phyloP scores from a whole-genome alignment of 805 yeast genomes.

The Starmerella davenportii region DNA sequence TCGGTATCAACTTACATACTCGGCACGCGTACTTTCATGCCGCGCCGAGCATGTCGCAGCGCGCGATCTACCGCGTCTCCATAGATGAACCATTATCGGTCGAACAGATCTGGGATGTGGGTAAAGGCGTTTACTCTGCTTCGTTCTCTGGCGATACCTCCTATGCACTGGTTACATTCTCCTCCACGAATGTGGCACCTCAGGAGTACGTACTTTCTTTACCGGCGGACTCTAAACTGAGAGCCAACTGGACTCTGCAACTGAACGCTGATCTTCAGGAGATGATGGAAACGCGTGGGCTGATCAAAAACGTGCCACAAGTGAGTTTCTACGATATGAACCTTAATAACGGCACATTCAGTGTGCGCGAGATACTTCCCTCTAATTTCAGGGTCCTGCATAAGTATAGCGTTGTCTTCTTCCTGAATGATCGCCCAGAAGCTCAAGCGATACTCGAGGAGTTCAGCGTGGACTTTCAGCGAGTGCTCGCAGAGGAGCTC shows the following conservation, averaged over 20 bases:
- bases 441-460: conserved; percentile 59
- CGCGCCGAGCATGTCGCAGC: conserved; percentile 64
- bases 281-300: conserved; percentile 16
- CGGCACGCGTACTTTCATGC: conserved; percentile 48
- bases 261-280: conserved; percentile 19
- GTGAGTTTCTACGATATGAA: conserved; percentile 31
- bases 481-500: conserved; percentile 57
- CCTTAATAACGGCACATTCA: conserved; percentile 26
- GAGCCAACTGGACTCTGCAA: conserved; percentile 22
- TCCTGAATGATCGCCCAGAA: conserved; percentile 90
- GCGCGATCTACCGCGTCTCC: conserved; percentile 61
- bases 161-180: conserved; percentile 49
- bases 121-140: conserved; percentile 48
- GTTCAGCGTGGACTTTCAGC: conserved; percentile 48
- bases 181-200: conserved; percentile 63
- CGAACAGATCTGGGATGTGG: conserved; percentile 30
- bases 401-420: conserved; percentile 74
- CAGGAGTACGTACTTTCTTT: conserved; percentile 51
- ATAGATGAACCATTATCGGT: conserved; percentile 27
- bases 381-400: conserved; percentile 39
- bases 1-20: conserved; percentile 29
- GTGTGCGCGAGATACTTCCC: conserved; percentile 64
- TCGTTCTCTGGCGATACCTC: conserved; percentile 69
- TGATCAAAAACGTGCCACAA: conserved; percentile 28
- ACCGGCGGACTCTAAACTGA: conserved; percentile 19